These are phyloP conservation scores for Pneumocystis canis DNA, from an alignment of 1,139 yeast species.

Conservation along the genomic window DNA sequence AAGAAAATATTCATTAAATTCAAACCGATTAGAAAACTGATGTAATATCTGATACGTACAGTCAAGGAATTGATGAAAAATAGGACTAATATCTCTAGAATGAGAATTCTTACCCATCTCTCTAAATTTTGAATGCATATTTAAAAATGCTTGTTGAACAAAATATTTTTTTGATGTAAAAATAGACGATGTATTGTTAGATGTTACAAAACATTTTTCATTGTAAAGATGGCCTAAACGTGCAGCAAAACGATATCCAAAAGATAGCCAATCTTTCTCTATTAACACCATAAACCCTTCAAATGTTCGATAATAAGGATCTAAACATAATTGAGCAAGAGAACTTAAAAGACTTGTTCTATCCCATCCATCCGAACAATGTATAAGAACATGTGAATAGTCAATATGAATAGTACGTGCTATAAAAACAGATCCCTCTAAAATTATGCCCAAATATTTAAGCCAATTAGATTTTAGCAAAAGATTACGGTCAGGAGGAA, in stretches of 20 bases:
- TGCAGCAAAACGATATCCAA: constrained; percentile 81
- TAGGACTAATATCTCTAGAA: constrained; percentile 59
- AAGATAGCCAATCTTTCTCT: constrained; percentile 91
- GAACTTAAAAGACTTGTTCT: constrained; percentile 83
- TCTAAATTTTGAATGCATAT: constrained; percentile 5
- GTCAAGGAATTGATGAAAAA: constrained; percentile 86
- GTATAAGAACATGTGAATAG: constrained; percentile 69
- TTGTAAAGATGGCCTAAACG: constrained; percentile 58
- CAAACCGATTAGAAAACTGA: constrained; percentile 62
- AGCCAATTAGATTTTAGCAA: constrained; percentile 69
- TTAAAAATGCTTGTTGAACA: constrained; percentile 17
- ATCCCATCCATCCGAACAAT: constrained; percentile 98
- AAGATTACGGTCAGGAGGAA: constrained; percentile 31
- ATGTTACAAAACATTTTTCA: constrained; percentile 21
- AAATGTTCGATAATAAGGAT: constrained; percentile 75
- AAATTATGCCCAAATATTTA: constrained; percentile 48
- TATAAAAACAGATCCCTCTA: constrained; percentile 65
- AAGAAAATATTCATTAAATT: constrained; percentile 76
- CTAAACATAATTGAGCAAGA: constrained; percentile 70
- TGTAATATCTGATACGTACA: constrained; percentile 64
- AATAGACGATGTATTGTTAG: constrained; percentile 17
- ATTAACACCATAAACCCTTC: constrained; percentile 74
- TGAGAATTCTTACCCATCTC: constrained; percentile 14
- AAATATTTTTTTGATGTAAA: constrained; percentile 25
- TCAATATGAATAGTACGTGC: constrained; percentile 68